phyloP scores from a whole-genome alignment of 2,329 filamentous ascomycete species.

The Aurifilum marmelostoma region DNA sequence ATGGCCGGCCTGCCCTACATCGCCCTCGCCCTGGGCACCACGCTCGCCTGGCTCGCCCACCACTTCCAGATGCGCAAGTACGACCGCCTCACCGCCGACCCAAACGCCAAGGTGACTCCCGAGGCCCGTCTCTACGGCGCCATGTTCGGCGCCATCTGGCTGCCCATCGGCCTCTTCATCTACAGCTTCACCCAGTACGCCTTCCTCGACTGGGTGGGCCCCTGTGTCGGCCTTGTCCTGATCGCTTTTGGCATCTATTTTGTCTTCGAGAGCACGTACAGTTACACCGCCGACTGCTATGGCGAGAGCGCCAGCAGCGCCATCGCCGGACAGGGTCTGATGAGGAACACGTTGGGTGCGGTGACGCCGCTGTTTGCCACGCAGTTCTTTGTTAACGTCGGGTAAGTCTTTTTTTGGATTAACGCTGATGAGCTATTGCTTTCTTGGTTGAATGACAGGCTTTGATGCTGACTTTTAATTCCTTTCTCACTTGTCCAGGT shows the following conservation, averaged over 20 bases:
- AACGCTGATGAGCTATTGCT: background rate
- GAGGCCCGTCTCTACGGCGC: slow-evolving; percentile 54
- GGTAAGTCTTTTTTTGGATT: slow-evolving; percentile 38
- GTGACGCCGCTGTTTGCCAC: slow-evolving; percentile 55
- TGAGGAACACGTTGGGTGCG: slow-evolving; percentile 56
- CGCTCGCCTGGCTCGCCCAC: slow-evolving; percentile 50
- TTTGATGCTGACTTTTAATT: slow-evolving; percentile 11
- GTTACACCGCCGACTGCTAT: slow-evolving; percentile 57
- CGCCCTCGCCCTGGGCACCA: slow-evolving; percentile 51
- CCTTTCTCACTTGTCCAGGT: background rate
- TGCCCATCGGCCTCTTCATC: slow-evolving; percentile 54
- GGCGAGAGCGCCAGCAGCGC: slow-evolving; percentile 41
- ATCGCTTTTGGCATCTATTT: slow-evolving; percentile 59
- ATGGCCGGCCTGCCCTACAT: slow-evolving; percentile 55
- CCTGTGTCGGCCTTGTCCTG: slow-evolving; percentile 51
- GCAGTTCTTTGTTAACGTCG: slow-evolving; percentile 57
- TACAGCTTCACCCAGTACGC: slow-evolving; percentile 58
- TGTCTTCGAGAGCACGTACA: slow-evolving; percentile 45
- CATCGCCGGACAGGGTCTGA: slow-evolving; percentile 55
- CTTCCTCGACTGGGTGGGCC: slow-evolving; percentile 52
- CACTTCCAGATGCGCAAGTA: slow-evolving; percentile 56
- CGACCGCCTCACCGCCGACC: slow-evolving; percentile 42
- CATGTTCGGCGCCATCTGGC: slow-evolving; percentile 50
- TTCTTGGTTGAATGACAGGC: background rate
- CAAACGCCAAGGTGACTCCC: slow-evolving; percentile 42